phyloP scores from a whole-genome alignment of 177 flowering plant genomes.

The Tripterygium wilfordii region DNA sequence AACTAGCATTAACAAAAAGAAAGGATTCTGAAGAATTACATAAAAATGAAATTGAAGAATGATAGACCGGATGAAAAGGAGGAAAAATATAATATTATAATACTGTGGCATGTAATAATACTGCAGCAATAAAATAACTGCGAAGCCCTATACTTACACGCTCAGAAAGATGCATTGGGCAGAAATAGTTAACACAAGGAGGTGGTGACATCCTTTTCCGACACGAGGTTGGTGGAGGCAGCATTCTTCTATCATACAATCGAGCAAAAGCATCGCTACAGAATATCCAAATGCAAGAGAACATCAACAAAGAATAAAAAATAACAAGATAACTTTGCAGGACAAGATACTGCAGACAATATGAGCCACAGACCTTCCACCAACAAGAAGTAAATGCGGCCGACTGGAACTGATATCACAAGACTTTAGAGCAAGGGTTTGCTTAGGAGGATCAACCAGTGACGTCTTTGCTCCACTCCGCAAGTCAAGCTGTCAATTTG shows the following conservation, averaged over 20 bases:
- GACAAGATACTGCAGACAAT: not conserved
- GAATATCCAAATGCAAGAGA: slow-evolving; percentile 8
- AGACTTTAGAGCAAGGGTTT: slow-evolving; percentile 68
- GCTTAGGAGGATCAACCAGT: slow-evolving; percentile 79
- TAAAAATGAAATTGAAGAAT: too few species aligned
- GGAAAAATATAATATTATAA: not conserved
- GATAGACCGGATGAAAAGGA: too few species aligned
- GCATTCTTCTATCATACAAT: slow-evolving; percentile 96
- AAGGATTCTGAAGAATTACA: too few species aligned
- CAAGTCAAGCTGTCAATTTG: slow-evolving; percentile 74
- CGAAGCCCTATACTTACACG: slow-evolving; percentile 45
- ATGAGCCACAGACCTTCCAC: slow-evolving; percentile 65
- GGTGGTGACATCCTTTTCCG: slow-evolving; percentile 72
- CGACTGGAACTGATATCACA: slow-evolving; percentile 88
- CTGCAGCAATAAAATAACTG: not conserved
- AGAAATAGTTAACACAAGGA: slow-evolving; percentile 85
- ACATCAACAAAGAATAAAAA: slow-evolving; percentile 1
- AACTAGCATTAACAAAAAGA: too few species aligned
- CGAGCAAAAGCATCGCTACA: slow-evolving; percentile 98
- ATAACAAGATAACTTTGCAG: too few species aligned
- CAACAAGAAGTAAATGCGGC: slow-evolving; percentile 94
- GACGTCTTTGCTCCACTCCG: slow-evolving; percentile 85
- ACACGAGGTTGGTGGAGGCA: slow-evolving; percentile 75
- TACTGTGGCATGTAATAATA: not conserved
- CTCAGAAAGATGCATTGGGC: slow-evolving; percentile 97